Base-by-base conservation (phyloP, 2,329 filamentous ascomycete species). In the Cercospora zeina region DNA sequence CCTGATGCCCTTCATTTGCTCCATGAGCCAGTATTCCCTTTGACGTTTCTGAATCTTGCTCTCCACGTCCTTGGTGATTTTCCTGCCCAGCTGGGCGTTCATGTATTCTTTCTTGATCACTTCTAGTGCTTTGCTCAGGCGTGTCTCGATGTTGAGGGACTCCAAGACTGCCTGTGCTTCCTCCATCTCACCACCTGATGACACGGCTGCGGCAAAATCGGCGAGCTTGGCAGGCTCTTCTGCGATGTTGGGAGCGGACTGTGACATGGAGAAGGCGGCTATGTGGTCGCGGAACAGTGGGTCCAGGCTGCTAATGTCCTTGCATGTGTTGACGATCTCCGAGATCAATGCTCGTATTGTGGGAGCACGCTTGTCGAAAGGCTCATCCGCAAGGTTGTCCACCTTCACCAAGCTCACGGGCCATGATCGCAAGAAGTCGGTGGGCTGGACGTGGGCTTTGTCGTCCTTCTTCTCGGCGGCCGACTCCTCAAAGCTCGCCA, bases 1-100 rank as follows among this genome's bases (percentile, higher is more conserved):
- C 62, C 91, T 89, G 73, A 99, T 99, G 27, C 93, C 95, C 81
- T 97, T 97, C 93, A 99, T 96, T 76, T 99, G 96, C 78, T 99
- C 95, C 91, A 96, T 96, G 51, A 99, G 81, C 90, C 92, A 97
- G 79, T 97, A 99, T 74, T 99, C 95, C 57, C 95, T 87, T 76
- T 99, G 95, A 31, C 93, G 88, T 79, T 99, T 97, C 71, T 93
- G 93, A 58, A 99, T 97, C 78, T 96, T 97, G 73, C 86, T 91
- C 76, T 97, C 95, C 16, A 99, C 96, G 73, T 99, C 95, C 78
- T 97, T 97, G 62, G 90, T 91, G 62, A 99, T 97, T 81, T 97
- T 99, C 61, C 90, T 93, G 76, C 97, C 93, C 31, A 99, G 81
- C 74, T 97, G 91, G 0, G 95, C 95, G 70, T 97, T 99, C 89